phyloP scores from a whole-genome alignment of 164 flowering plant species.

The Litsea cubeba region DNA sequence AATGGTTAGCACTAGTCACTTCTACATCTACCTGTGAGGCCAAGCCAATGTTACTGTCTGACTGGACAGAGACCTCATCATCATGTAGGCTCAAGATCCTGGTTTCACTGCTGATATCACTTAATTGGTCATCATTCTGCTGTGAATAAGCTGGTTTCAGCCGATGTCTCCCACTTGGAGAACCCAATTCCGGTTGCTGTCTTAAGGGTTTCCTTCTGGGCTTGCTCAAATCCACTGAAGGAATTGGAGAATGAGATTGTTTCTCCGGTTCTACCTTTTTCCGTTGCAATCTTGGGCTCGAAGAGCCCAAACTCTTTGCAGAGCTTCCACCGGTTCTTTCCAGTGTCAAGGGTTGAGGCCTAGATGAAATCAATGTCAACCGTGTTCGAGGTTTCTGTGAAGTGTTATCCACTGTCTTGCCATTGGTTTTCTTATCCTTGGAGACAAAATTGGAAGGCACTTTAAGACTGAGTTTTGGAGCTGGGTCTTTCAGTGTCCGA shows the following conservation, averaged over 20 bases:
- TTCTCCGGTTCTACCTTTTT: slow-evolving; percentile 62
- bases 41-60: slow-evolving; percentile 33
- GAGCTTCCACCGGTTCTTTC: slow-evolving; percentile 39
- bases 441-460: slow-evolving; percentile 24
- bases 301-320: slow-evolving; percentile 55
- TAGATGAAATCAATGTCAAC: slow-evolving; percentile 28
- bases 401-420: slow-evolving; percentile 17
- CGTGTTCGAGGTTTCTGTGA: slow-evolving; percentile 12
- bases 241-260: slow-evolving; percentile 52
- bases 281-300: slow-evolving; percentile 68
- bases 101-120: slow-evolving; percentile 42
- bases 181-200: slow-evolving; percentile 45
- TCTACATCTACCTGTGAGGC: slow-evolving; percentile 41
- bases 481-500: slow-evolving; percentile 19
- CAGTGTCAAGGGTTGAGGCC: slow-evolving; percentile 26
- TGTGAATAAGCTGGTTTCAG: slow-evolving; percentile 29
- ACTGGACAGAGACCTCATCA: slow-evolving; percentile 37
- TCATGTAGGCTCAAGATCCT: slow-evolving; percentile 44
- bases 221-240: slow-evolving; percentile 55
- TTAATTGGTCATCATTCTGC: slow-evolving; percentile 45
- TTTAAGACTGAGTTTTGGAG: slow-evolving; percentile 27
- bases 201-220: slow-evolving; percentile 41
- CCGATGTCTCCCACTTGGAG: slow-evolving; percentile 56
- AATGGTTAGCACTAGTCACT: slow-evolving; percentile 30
- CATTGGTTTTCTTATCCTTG: slow-evolving; percentile 33